Percentiles rank a stretch among this genome's conserved stretches.
Conservation (phyloP, 1,139 yeast species). For the Candida pseudoviswanathii region DNA sequence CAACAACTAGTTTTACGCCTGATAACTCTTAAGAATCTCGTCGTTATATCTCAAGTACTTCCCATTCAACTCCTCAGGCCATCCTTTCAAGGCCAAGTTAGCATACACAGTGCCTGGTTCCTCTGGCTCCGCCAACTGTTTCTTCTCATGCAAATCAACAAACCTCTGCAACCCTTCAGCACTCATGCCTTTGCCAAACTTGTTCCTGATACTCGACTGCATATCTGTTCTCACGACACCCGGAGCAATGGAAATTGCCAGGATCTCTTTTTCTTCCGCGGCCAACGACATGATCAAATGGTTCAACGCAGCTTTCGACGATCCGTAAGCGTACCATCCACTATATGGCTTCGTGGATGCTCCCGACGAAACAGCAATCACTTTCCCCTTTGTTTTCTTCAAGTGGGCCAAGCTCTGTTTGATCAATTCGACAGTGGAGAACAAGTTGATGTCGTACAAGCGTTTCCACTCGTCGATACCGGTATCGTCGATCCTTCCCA, state of each 20-base stretch:
- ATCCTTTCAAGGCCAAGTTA: conserved; percentile 61
- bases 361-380: conserved; percentile 83
- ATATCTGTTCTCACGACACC: conserved; percentile 90
- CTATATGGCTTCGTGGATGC: conserved; percentile 63
- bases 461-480: conserved; percentile 59
- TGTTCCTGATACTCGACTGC: conserved; percentile 76
- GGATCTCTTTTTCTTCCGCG: conserved; percentile 62
- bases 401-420: conserved; percentile 61
- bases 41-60: conserved; percentile 64
- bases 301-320: conserved; percentile 88
- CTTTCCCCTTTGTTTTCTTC: conserved; percentile 56
- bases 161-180: conserved; percentile 59
- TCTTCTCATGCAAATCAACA: conserved; percentile 55
- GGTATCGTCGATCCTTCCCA: conserved; percentile 54
- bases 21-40: conserved; percentile 18
- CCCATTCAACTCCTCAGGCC: conserved; percentile 60
- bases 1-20: conserved; percentile 1
- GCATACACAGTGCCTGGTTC: conserved; percentile 73
- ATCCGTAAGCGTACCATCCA: conserved; percentile 91
- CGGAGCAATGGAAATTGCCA: conserved; percentile 77
- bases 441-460: conserved; percentile 76
- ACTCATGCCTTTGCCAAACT: conserved; percentile 58
- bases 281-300: conserved; percentile 69
- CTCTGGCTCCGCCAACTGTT: conserved; percentile 60
- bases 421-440: conserved; percentile 69